These are phyloP conservation scores for Dioszegia aurantiaca DNA, from an alignment of 768 basidiomycete species.

Conservation along the genomic window DNA sequence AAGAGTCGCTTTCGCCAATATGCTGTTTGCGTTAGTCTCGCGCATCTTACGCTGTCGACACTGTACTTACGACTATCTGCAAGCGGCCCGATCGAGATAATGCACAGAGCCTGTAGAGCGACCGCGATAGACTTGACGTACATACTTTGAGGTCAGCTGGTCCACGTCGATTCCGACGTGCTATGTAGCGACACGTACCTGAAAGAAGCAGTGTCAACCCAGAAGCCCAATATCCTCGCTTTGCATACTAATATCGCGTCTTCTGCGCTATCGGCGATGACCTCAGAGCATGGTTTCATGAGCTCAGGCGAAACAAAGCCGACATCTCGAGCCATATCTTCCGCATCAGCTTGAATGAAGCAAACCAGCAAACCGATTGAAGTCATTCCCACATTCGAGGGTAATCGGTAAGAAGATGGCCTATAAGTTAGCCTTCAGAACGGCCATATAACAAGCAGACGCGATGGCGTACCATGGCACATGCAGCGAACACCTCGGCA, in stretches of 20 bases:
- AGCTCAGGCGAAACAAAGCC: conserved; percentile 73
- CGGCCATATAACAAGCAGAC: not conserved
- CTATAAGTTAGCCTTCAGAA: conserved; percentile 14
- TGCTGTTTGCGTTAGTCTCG: no score
- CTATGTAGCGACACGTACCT: conserved; percentile 58
- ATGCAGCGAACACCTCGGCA: conserved; percentile 45
- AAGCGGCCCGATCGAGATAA: conserved; percentile 88
- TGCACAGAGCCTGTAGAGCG: conserved; percentile 82
- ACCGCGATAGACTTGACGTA: conserved; percentile 86
- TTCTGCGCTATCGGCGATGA: conserved; percentile 21
- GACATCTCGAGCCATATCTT: conserved; percentile 87
- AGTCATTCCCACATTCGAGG: conserved; percentile 40
- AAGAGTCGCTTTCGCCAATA: conserved; percentile 74
- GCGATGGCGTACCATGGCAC: conserved; percentile 28
- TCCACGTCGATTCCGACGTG: not conserved
- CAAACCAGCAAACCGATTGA: conserved; percentile 63
- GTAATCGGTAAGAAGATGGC: conserved; percentile 50
- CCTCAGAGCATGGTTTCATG: conserved; percentile 58
- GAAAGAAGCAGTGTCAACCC: conserved; percentile 90
- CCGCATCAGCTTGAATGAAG: conserved; percentile 58
- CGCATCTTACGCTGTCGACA: not conserved
- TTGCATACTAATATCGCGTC: conserved; percentile 63
- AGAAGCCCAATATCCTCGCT: conserved; percentile 74
- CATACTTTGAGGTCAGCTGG: conserved; percentile 57
- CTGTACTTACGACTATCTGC: conserved; percentile 78